Base-by-base conservation (phyloP, 352 stramenopile species). In the Globisporangium splendens region DNA sequence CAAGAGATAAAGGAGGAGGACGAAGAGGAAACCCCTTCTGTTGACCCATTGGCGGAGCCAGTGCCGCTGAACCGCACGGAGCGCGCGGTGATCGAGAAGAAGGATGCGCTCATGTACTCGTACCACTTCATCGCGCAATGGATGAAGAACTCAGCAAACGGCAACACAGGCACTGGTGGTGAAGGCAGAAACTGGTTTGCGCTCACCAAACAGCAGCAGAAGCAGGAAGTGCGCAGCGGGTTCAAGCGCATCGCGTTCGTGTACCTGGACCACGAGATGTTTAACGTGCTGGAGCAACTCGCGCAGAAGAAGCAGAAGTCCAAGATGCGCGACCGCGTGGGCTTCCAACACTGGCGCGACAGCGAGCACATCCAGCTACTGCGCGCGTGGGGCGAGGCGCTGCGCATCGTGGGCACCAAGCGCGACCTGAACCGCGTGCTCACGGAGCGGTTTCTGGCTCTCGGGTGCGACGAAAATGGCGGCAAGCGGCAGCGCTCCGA, bases 51-150 rank as follows among this genome's bases (percentile, higher is more conserved):
- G 24, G 5, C 5, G 24, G 38, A 43, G 38, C 10, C 38, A 17
- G 38, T 17, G 38, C 38, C 12, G 39, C 12, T 44, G 8, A 44
- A 8, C 17, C 39, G 39, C 13, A 18, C 39, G 17, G 39, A 44
- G 39, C 39, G 39, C 12, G 39, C 39, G 6, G 44, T 49, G 18
- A 39, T 12, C 18, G 51, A 46, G 20, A 60, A 53, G 54, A 43
- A 44, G 10, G 33, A 46, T 3, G 54, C 50, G 12, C 15, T 54
- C 12, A 24, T 22, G 33, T 15, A 24, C 2, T 54, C 54, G 20
- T 53, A 60, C 33, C 13, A 48, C 20, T 60, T 60, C 46, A 60
- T 60, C 31, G 31, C 8, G 13, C 35, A 48, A 14, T 47, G 54
- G 39, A 15, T 44, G 39, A 8, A 18, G 3, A 44, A 12, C 13